These are phyloP conservation scores for Ascobolus immersus DNA, from an alignment of 495 filamentous ascomycete species.

Conservation along the genomic window DNA sequence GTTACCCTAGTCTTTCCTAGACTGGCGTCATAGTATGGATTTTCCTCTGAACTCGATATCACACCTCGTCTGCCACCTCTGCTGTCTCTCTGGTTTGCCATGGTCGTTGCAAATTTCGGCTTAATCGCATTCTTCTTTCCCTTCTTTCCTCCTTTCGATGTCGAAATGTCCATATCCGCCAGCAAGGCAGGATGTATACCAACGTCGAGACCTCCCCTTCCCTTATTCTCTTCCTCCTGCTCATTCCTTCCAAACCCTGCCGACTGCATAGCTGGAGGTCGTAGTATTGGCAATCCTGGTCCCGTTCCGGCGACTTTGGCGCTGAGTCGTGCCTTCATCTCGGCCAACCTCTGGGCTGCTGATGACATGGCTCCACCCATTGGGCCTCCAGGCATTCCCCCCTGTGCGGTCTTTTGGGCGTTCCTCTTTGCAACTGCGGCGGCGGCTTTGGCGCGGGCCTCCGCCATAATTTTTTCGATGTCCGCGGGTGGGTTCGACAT, in stretches of 20 bases:
- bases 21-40: conserved; percentile 68
- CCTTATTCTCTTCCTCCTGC: conserved; percentile 16
- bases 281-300: conserved; percentile 12
- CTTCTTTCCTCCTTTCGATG: conserved; percentile 25
- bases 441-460: conserved; percentile 34
- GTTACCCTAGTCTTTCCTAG: conserved; percentile 32
- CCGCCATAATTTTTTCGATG: conserved; percentile 34
- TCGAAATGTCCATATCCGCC: conserved; percentile 41
- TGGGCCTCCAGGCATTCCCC: conserved; percentile 14
- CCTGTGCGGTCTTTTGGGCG: conserved; percentile 19
- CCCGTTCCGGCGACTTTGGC: conserved; percentile 33
- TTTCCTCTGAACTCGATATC: conserved; percentile 26
- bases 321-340: conserved; percentile 62
- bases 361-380: conserved; percentile 28
- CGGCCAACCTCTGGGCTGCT: conserved; percentile 32
- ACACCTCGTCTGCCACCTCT: neutral
- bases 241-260: conserved; percentile 10
- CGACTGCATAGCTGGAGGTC: conserved; percentile 5
- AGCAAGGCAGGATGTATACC: conserved; percentile 71
- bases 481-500: too few relatives aligned
- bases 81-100: conserved; percentile 32
- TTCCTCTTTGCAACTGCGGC: conserved; percentile 31
- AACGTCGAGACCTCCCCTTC: conserved; percentile 58
- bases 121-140: conserved; percentile 17
- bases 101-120: conserved; percentile 32